Percentiles rank a stretch among this genome's conserved stretches.
Conservation (phyloP, 768 basidiomycete genomes). For the Collybia sordida region DNA sequence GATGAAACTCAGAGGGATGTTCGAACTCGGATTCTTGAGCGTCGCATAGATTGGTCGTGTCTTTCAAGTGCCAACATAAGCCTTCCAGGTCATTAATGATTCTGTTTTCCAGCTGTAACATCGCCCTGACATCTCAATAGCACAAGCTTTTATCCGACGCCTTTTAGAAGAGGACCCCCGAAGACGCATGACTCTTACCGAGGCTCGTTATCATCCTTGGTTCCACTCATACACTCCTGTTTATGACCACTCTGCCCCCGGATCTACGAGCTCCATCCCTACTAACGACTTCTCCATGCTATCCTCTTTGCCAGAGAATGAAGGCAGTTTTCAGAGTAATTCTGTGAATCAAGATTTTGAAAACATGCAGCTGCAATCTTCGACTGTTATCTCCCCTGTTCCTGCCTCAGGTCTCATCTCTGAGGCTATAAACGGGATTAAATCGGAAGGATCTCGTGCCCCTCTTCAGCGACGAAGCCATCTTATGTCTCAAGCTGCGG, state of each 20-base stretch:
- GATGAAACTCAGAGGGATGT: slow-evolving; percentile 62
- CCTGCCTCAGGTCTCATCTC: slow-evolving; percentile 4
- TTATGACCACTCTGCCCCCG: slow-evolving; percentile 12
- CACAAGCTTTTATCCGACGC: slow-evolving; percentile 59
- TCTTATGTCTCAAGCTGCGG: slow-evolving; percentile 45
- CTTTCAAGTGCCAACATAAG: slow-evolving; percentile 42
- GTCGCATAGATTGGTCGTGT: slow-evolving; percentile 60
- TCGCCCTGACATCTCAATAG: slow-evolving; percentile 32
- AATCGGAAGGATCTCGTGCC: slow-evolving; percentile 25
- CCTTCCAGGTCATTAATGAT: slow-evolving; percentile 40
- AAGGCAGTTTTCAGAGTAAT: slow-evolving; percentile 8
- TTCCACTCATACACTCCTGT: slow-evolving; percentile 39
- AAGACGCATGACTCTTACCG: slow-evolving; percentile 67
- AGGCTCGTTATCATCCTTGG: slow-evolving; percentile 80
- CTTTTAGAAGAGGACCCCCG: slow-evolving; percentile 68
- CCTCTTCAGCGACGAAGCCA: slow-evolving; percentile 49
- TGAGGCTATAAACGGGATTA: slow-evolving; percentile 11
- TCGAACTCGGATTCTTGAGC: slow-evolving; percentile 55
- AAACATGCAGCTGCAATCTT: slow-evolving; percentile 29
- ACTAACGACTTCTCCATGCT: slow-evolving; percentile 22
- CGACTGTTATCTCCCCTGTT: slow-evolving; percentile 3
- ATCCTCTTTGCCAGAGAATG: slow-evolving; percentile 9
- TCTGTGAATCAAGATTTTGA: slow-evolving; percentile 30
- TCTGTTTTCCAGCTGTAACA: not conserved
- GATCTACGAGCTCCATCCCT: slow-evolving; percentile 5